Conservation (phyloP, 2,329 filamentous ascomycete genomes). For the Ambrosiella xylebori region DNA sequence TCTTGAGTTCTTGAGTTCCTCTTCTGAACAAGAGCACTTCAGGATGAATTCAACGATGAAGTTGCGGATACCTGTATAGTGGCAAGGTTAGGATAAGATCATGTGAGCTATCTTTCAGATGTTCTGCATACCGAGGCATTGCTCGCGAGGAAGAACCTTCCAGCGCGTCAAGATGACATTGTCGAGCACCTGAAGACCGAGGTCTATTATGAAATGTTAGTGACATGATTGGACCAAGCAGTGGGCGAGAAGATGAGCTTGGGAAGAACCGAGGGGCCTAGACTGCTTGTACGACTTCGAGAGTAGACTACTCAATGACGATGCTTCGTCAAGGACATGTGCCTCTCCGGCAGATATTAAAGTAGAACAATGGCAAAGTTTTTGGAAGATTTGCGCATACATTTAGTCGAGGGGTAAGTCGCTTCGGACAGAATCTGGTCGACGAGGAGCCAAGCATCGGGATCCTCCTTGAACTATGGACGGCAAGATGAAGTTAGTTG, state of each 20-base stretch:
- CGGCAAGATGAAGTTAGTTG: conserved; percentile 1
- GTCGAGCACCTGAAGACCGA: conserved; percentile 91
- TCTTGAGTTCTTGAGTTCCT: conserved; percentile 66
- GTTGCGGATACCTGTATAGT: conserved; percentile 70
- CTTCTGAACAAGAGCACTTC: conserved; percentile 76
- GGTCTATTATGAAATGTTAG: conserved; percentile 34
- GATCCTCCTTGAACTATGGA: conserved; percentile 88
- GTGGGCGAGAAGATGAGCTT: not conserved
- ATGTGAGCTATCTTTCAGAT: not conserved
- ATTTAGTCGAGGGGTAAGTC: conserved; percentile 91
- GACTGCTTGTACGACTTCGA: not conserved
- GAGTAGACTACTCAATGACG: not conserved
- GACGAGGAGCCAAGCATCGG: conserved; percentile 92
- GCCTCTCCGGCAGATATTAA: too few species aligned
- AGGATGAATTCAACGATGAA: conserved; percentile 99
- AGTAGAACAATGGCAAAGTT: not conserved
- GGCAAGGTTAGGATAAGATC: conserved; percentile 3
- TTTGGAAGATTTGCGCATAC: conserved; percentile 32
- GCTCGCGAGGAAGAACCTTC: conserved; percentile 92
- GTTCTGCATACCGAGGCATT: conserved; percentile 56
- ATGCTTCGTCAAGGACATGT: not conserved
- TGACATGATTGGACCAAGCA: not conserved
- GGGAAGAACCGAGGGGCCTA: not conserved
- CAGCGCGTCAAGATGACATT: conserved; percentile 97
- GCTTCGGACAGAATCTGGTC: conserved; percentile 92